Base-by-base conservation (phyloP, 2,329 filamentous ascomycete species). In the Sporothrix luriei region DNA sequence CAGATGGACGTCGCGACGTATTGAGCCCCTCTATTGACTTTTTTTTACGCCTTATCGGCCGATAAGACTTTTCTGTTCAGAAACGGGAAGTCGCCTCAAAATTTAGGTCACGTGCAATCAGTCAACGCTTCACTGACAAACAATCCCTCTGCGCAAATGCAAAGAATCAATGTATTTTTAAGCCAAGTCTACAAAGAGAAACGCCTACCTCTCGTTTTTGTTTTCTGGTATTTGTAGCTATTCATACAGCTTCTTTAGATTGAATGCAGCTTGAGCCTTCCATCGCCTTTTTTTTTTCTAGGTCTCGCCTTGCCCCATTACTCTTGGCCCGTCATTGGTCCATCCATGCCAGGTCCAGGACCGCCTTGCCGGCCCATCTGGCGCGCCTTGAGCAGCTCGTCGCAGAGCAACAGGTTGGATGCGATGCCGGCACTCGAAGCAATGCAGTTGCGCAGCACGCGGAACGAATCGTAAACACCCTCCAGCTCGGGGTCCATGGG, bases 331-430 rank as follows among this genome's bases (percentile, higher is more conserved):
- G 84, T 80, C 75, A 84, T 83, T 52, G 84, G 84, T 19, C 85
- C 87, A 74, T 90, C 88, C 85, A 88, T 89, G 71, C 87, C 87
- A 4, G 87, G 86, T 7, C 88, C 88, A 2, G 88, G 88, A 26
- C 86, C 87, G 51, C 81, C 84, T 80, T 84, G 81, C 77, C 88
- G 83, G 64, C 86, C 90, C 95, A 99, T 99, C 84, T 99, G 94
- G 79, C 95, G 87, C 72, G 95, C 95, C 86, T 99, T 99, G 76
- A 99, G 84, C 84, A 99, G 86, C 85, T 99, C 95, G 77, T 99
- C 95, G 77, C 95, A 99, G 65, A 99, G 86, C 74, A 99, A 84
- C 73, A 99, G 84, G 82, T 99, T 99, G 11, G 92, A 94, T 6
- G 95, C 94, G 77, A 99, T 99, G 73, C 95, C 93, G 33, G 94